Evolutionary conservation across 2,329 filamentous ascomycete genomes (phyloP).

Genomic region (Albophoma yamanashiensis): DNA sequence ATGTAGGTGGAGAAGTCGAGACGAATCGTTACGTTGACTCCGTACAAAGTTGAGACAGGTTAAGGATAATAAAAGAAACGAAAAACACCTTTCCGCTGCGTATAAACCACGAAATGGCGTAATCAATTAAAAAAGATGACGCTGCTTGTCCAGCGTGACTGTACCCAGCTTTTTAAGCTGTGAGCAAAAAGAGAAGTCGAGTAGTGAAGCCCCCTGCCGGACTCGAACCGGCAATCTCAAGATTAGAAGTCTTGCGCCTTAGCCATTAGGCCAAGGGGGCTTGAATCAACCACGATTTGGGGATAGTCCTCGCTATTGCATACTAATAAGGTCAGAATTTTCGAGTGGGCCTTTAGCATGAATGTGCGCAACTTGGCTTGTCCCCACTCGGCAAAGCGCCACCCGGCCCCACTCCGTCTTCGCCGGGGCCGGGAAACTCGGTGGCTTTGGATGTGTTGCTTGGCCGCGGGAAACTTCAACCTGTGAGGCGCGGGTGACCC

Average conservation of each 20-base stretch:
- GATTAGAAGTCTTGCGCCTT: conserved; percentile 6
- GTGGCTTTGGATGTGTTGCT: neutral
- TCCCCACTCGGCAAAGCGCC: neutral
- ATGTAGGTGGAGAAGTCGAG: neutral
- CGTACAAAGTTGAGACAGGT: too few relatives aligned
- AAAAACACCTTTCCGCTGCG: too few relatives aligned
- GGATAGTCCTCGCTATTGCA: neutral
- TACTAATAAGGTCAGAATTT: neutral
- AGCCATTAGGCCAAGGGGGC: conserved; percentile 6
- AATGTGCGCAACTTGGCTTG: neutral
- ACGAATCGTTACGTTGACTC: too few relatives aligned
- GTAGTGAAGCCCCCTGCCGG: conserved; percentile 3
- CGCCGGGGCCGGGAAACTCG: neutral
- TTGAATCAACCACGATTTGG: neutral
- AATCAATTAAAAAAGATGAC: neutral
- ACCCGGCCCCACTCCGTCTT: neutral
- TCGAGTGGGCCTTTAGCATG: neutral
- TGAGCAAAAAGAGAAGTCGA: neutral
- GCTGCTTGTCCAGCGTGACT: neutral
- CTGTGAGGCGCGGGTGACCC: neutral
- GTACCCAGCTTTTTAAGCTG: too few relatives aligned
- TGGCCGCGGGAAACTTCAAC: conserved; percentile 1
- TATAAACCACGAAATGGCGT: neutral
- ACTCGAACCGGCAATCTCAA: conserved; percentile 6
- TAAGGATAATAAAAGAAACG: neutral